Evolutionary conservation across 768 basidiomycete genomes (phyloP), one percentile per base, ranked within the genome.

Genomic region (Cyclocybe cylindracea): DNA sequence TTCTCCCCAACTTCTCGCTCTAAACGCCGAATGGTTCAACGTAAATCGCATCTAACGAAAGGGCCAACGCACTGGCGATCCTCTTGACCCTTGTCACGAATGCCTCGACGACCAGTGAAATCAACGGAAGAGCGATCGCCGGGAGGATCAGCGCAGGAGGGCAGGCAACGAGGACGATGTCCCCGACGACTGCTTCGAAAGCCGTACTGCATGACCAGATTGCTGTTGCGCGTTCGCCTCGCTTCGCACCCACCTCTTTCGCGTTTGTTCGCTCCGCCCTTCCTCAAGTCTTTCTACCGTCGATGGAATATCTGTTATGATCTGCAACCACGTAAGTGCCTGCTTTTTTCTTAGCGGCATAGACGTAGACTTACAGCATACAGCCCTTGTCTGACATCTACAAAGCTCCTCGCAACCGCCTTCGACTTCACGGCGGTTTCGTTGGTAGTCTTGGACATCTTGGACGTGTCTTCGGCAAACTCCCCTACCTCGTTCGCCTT

Each of bases 81-180:
- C 39, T 49, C 29, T n/a, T 14, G 18, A 24, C 19, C 13, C 33
- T 7, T 18, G 14, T 41, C 39, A 35, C 48, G 11, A 48, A 48
- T 11, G 46, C 46, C 9, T 48, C 46, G 10, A 39, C 33, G 10
- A 53, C 24, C 8, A 47, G 16, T 4, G 37, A 46, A 11, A 47
- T 53, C 13, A 53, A 16, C 7, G 51, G 51, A n/a, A 53, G 51
- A 10, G 45, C 51, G n/a, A 47, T 41, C 24, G 45, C 39, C 41
- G 47, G 38, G 19, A 53, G 14, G 3, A 46, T 53, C 5, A 46
- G 45, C 4, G 51, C 51, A 19, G 51, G 51, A 4, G 51, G 45
- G 37, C 39, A 53, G 18, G 45, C 39, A 13, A 47, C 38, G 39
- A 42, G 39, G 13, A 40, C 39, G 16, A 43, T 32, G 32, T 39